Evolutionary conservation across 1,139 yeast species (phyloP), one percentile per base, ranked within the genome.

Genomic region (Blastobotrys apis): DNA sequence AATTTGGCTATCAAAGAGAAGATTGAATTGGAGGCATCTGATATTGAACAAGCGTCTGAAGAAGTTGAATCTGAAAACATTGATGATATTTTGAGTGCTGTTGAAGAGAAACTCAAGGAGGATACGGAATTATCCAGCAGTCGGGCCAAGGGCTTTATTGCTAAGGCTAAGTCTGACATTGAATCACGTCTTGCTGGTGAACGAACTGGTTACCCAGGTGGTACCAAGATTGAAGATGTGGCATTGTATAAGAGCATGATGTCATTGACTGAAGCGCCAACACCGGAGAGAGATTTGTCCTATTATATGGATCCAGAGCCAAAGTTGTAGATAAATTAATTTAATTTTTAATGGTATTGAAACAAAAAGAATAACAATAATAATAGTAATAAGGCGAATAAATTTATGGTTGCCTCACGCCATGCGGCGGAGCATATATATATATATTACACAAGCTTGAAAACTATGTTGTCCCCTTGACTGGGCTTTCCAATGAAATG

Each of bases 1-100:
- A 57, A 4, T 80, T 90, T 67, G 82, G 81, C 26, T 83, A 81
- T 64, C 86, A 88, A 32, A 87, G 88, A 10, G 78, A 83, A 76
- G 63, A 65, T 52, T 76, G 86, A 56, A 22, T 47, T 55, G 22
- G 52, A 50, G 15, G 52, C 55, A 5, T 55, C 47, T 5, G 61
- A 55, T 6, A 51, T 56, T 42, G 53, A 47, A 5, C 51, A 53
- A 38, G 37, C 52, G 26, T 45, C 52, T 8, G 51, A 40, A 10
- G 43, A 49, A 16, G 51, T 54, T 13, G 47, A 47, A 10, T 55
- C 38, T 23, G 45, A 39, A 4, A 27, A 33, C 19, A 23, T 45
- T 29, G 39, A 34, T 27, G 38, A 35, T 10, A 38, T 41, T 5
- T 31, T 32, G 15, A 22, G 17, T 13, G 31, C 31, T 30, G 38